Base-by-base conservation (phyloP, 805 yeast species). In the Wickerhamiella slavikovae region DNA sequence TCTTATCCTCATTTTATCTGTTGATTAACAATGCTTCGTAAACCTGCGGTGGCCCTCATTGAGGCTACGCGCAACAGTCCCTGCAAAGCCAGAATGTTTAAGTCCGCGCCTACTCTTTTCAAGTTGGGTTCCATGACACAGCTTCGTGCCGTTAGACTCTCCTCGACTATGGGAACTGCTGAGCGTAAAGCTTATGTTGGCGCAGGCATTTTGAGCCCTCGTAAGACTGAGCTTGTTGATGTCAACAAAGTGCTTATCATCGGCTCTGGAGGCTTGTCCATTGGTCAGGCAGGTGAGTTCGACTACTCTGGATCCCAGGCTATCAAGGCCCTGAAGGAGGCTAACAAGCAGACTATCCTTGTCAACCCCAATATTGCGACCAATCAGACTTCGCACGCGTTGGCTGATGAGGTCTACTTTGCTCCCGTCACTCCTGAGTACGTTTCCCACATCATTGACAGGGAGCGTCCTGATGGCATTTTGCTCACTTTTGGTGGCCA, bases 211-310 rank as follows among this genome's bases (percentile, higher is more conserved):
- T 46, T 52, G 30, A 42, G 46, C 29, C 54, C 52, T 10, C 28
- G 36, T 26, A 42, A 41, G 35, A 35, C 38, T 26, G 41, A 41
- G 26, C 58, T 80, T 30, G 93, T 79, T 25, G 91, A 80, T 37
- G 93, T 80, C 18, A 59, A 70, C 38, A 77, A 77, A 45, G 96
- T 89, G 5, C 64, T 85, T 33, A 78, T 85, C 31, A 77, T 85
- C 48, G 98, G 98, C 8, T 85, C 96, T 5, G 98, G 98, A 47
- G 98, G 96, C 30, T 62, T 85, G 33, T 77, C 93, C 31, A 85
- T 85, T 51, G 96, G 96, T 36, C 96, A 85, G 58, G 96, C 96
- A 30, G 96, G 96, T 46, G 96, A 85, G 58, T 85, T 85, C 46
- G 96, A 85, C 56, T 85, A 85, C 54, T 75, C 92, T 32, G 54